Evolutionary conservation across 2,329 filamentous ascomycete genomes (phyloP).

Genomic region (Colletotrichum liriopes): DNA sequence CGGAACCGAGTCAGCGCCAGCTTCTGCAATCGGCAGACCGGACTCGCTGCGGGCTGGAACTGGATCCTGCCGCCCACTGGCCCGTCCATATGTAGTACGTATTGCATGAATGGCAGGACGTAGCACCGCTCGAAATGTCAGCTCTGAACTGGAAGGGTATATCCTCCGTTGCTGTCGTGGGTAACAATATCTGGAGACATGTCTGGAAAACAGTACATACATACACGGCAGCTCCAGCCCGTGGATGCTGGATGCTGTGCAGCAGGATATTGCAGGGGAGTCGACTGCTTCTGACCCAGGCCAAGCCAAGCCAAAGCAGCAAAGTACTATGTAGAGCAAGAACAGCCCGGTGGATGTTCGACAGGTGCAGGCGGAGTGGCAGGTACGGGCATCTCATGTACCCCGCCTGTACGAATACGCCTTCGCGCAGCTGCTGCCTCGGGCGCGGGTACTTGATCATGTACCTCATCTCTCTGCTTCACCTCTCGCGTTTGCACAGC

Average conservation of each 20-base stretch:
- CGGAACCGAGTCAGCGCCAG: slow-evolving; percentile 36
- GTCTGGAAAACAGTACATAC: slow-evolving; percentile 11
- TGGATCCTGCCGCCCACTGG: slow-evolving; percentile 18
- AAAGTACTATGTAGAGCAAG: background rate
- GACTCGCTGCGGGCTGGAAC: slow-evolving; percentile 5
- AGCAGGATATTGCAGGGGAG: slow-evolving; percentile 28
- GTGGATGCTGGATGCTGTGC: slow-evolving; percentile 37
- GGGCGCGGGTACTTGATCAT: slow-evolving; percentile 4
- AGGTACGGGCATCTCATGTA: slow-evolving; percentile 1
- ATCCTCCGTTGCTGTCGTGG: slow-evolving; percentile 34
- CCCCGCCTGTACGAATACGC: slow-evolving; percentile 14
- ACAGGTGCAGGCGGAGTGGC: background rate
- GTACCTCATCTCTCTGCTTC: background rate
- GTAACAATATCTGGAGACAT: slow-evolving; percentile 35
- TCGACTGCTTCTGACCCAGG: slow-evolving; percentile 7
- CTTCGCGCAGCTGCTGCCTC: background rate
- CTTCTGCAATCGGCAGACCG: slow-evolving; percentile 35
- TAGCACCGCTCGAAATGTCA: slow-evolving; percentile 23
- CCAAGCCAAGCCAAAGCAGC: slow-evolving; percentile 8
- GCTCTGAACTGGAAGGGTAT: slow-evolving; percentile 37
- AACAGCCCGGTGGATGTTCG: background rate
- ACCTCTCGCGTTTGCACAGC: slow-evolving; percentile 3
- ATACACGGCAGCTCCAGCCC: background rate
- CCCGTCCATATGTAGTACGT: background rate
- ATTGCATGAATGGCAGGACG: slow-evolving; percentile 4